A percentile compares a stretch with the other conserved stretches of the same genome.
These are phyloP conservation scores for Trichoderma sp. DNA, from an alignment of 2,329 filamentous ascomycete genomes.

Conservation along the genomic window DNA sequence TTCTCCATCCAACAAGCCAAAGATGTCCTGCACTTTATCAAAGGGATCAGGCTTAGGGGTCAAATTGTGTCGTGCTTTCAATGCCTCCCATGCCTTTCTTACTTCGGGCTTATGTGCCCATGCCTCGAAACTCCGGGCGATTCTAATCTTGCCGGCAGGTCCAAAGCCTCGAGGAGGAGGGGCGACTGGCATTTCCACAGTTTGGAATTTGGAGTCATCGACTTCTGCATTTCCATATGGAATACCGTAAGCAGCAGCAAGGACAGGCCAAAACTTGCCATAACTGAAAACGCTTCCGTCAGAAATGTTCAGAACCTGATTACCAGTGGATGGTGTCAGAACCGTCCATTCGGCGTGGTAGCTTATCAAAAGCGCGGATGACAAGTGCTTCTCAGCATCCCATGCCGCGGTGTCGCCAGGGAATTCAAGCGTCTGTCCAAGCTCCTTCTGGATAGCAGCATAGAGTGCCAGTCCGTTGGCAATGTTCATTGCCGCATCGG, in stretches of 20 bases:
- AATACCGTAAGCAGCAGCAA: neutral
- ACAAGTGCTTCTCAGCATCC: neutral
- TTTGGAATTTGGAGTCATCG: neutral
- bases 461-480: neutral
- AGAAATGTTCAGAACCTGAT: slow-evolving; percentile 1
- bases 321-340: neutral
- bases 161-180: slow-evolving; percentile 2
- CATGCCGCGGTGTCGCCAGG: neutral
- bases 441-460: neutral
- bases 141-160: neutral
- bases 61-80: neutral
- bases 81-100: neutral
- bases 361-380: neutral
- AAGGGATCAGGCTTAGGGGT: neutral
- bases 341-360: slow-evolving; percentile 10
- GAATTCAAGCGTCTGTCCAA: neutral
- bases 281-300: neutral
- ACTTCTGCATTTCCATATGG: neutral
- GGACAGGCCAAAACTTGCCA: slow-evolving; percentile 5
- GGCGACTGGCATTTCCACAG: neutral
- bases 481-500: slow-evolving; percentile 1
- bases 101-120: slow-evolving; percentile 10
- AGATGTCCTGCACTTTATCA: neutral
- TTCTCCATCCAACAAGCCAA: neutral
- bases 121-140: neutral